These are phyloP conservation scores for Colletotrichum truncatum DNA, from an alignment of 2,329 filamentous ascomycete genomes.

Conservation along the genomic window DNA sequence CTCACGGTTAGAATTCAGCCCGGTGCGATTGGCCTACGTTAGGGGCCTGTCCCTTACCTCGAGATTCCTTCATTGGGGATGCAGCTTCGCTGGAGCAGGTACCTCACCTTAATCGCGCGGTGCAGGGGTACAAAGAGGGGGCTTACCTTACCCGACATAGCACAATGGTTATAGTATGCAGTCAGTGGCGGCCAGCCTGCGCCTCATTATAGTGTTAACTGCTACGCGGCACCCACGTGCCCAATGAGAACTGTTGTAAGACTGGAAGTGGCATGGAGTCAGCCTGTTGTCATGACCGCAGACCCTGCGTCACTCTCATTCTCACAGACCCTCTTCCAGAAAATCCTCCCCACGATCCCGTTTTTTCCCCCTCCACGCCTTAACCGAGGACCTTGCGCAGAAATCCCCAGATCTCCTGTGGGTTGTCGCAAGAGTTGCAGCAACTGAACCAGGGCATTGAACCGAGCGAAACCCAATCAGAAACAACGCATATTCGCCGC, in stretches of 20 bases:
- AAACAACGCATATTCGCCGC: neutral
- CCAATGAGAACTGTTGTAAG: neutral
- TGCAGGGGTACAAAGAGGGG: neutral
- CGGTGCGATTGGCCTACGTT: constrained; percentile 7
- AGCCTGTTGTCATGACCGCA: constrained; percentile 1
- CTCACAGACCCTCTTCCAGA: constrained; percentile 7
- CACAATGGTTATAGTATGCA: no score
- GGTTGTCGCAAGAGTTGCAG: constrained; percentile 3
- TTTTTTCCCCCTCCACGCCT: neutral
- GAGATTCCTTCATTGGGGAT: neutral
- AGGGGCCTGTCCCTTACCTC: constrained; percentile 6
- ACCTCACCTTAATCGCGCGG: neutral
- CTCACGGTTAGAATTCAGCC: neutral
- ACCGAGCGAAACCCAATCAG: neutral
- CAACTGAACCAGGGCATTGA: neutral
- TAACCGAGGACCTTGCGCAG: neutral
- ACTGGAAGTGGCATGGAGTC: neutral
- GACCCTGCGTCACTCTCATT: constrained; percentile 9
- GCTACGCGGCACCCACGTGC: constrained; percentile 5
- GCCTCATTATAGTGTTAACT: no score
- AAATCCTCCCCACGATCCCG: constrained; percentile 1
- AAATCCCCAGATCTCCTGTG: neutral
- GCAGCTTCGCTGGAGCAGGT: neutral
- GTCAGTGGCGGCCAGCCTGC: no score
- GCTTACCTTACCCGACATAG: neutral